These are phyloP conservation scores for Lichtheimia hyalospora DNA, from an alignment of 371 early-diverging fungal genomes.

Conservation along the genomic window DNA sequence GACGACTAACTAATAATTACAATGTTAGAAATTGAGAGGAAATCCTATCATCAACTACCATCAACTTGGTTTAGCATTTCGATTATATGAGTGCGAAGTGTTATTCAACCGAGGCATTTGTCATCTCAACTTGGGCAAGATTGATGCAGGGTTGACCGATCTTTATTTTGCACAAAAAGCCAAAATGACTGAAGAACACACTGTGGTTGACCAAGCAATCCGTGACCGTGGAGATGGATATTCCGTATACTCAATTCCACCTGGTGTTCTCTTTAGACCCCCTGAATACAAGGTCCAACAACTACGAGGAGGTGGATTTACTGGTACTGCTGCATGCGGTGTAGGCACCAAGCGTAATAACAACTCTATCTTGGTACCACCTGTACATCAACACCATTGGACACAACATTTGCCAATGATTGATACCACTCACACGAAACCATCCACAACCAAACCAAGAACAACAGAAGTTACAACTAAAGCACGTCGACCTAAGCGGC, in stretches of 20 bases:
- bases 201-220: slow-evolving; percentile 73
- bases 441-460: too few relatives aligned
- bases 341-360: background rate
- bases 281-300: slow-evolving; percentile 65
- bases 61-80: slow-evolving; percentile 88
- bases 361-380: slow-evolving; percentile 1
- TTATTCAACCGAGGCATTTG: slow-evolving; percentile 89
- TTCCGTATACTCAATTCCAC: slow-evolving; percentile 78
- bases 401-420: too few relatives aligned
- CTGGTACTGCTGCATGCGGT: background rate
- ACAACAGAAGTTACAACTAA: too few relatives aligned
- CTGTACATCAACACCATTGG: too few relatives aligned
- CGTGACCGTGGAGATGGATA: slow-evolving; percentile 67
- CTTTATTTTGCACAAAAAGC: slow-evolving; percentile 71
- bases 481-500: background rate
- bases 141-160: slow-evolving; percentile 72
- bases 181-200: slow-evolving; percentile 70
- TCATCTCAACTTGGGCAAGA: slow-evolving; percentile 73
- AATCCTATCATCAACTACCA: slow-evolving; percentile 92
- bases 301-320: slow-evolving; percentile 10
- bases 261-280: slow-evolving; percentile 78
- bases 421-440: too few relatives aligned
- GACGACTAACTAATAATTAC: too few relatives aligned
- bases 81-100: slow-evolving; percentile 86
- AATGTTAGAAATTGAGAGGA: slow-evolving; percentile 76